Percentiles rank a stretch among this genome's conserved stretches.
Evolutionary conservation across 371 early-diverging fungal species (phyloP).

Genomic region (Mortierella sp.): DNA sequence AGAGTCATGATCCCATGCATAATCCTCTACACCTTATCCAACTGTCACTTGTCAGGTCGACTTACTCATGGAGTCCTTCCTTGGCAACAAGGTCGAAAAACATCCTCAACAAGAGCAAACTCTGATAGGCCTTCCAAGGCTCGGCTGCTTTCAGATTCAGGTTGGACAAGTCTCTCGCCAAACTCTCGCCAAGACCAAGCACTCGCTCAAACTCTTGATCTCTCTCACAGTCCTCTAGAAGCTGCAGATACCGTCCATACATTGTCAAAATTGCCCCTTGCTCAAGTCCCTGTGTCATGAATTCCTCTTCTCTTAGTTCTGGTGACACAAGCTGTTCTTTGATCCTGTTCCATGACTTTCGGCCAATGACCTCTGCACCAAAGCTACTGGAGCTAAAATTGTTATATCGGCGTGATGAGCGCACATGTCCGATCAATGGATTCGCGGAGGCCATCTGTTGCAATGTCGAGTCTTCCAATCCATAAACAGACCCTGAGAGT

Average conservation of each 20-base stretch:
- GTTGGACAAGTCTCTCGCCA: conserved; percentile 41
- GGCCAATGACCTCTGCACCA: conserved; percentile 5
- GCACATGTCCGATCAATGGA: conserved; percentile 11
- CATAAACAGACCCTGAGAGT: conserved; percentile 26
- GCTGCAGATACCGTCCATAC: conserved; percentile 35
- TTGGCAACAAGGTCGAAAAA: conserved; percentile 44
- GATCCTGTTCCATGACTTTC: conserved; percentile 38
- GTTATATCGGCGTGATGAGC: conserved; percentile 1
- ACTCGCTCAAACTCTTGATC: conserved; percentile 38
- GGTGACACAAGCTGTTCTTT: conserved; percentile 31
- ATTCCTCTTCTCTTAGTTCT: conserved; percentile 42
- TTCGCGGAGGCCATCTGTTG: conserved; percentile 16
- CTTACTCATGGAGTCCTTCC: conserved; percentile 46
- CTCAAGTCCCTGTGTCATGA: conserved; percentile 25
- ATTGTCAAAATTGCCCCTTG: conserved; percentile 46
- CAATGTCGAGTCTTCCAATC: conserved; percentile 27
- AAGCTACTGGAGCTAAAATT: background rate
- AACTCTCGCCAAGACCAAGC: conserved; percentile 33
- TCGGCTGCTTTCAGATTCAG: conserved; percentile 30
- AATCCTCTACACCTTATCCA: background rate
- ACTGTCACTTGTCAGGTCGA: too few relatives aligned
- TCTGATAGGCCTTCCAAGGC: conserved; percentile 44
- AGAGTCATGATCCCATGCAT: too few relatives aligned
- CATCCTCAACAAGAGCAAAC: conserved; percentile 41
- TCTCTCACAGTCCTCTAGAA: conserved; percentile 32